Evolutionary conservation across 1,284 basidiomycete genomes (phyloP), one percentile per base, ranked within the genome.

Genomic region (Malassezia sp.): DNA sequence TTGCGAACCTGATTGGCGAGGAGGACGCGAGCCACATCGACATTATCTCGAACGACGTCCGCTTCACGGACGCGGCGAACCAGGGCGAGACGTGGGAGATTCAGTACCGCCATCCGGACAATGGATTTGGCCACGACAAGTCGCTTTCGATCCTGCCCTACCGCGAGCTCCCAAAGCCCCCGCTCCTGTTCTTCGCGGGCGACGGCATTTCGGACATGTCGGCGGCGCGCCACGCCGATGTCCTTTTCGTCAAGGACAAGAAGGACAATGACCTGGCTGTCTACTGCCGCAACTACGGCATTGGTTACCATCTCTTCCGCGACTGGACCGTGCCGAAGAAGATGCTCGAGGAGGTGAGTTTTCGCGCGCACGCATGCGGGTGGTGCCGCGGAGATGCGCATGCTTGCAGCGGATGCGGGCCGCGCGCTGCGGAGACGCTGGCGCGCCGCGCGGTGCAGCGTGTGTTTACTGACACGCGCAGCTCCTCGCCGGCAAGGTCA

Each of bases 131-230:
- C 21, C 66, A 69, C 50, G 66, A 69, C 64, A 69, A 69, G 53
- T 53, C 49, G 39, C 61, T 66, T 28, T 61, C 58, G 36, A 69
- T 69, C 40, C 52, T 56, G 14, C 66, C 66, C 20, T 69, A 66
- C 55, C 61, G 66, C 28, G 49, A 67, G 35, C 58, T 69, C 30
- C 49, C 56, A 28, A 61, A 66, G 46, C 56, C 56, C 10, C 66
- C 66, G 10, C 56, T 60, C 6, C 55, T 69, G 39, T 66, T 67
- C 63, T 69, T 69, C 37, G 66, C 66, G 37, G 66, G 66, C 37
- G 66, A 69, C 42, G 66, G 66, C 27, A 66, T 69, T 42, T 67
- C 64, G 33, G 66, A 69, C 61, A 69, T 69, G 64, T 64, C 61
- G 17, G 66, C 66, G 11, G 66, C 66, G 1, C 56, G 61, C n/a